Conservation (phyloP, 176 grass and related monocot species). For the barley (Hordeum vulgare) region DNA sequence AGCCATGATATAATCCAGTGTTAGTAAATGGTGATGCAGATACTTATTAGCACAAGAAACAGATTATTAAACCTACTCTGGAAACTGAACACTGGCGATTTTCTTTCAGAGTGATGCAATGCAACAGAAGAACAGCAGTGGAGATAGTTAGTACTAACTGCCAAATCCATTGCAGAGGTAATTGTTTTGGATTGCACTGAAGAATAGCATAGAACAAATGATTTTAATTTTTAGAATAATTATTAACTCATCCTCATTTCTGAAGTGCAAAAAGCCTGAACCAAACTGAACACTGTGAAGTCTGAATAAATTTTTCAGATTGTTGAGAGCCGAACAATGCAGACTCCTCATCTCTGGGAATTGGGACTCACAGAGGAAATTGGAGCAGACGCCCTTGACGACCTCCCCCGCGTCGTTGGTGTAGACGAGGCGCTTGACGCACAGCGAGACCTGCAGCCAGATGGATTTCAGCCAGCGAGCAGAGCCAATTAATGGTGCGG, state of each 20-base stretch:
- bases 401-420: conserved; percentile 84
- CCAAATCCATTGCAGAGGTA: neutral
- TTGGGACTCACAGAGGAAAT: conserved; percentile 66
- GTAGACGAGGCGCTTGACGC: conserved; percentile 95
- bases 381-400: conserved; percentile 95
- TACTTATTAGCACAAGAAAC: neutral
- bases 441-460: conserved; percentile 58
- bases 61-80: neutral
- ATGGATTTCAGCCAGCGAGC: neutral
- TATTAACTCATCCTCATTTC: neutral
- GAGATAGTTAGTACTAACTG: neutral
- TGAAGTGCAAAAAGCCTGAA: neutral
- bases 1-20: neutral
- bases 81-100: no score
- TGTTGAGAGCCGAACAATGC: neutral
- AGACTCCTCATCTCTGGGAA: neutral
- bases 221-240: neutral
- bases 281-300: no score
- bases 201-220: neutral
- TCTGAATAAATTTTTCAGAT: neutral
- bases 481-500: no score
- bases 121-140: neutral
- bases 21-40: neutral
- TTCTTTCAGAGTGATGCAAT: neutral
- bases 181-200: neutral